phyloP scores from a whole-genome alignment of 495 filamentous ascomycete species.

The Neurospora sp. region DNA sequence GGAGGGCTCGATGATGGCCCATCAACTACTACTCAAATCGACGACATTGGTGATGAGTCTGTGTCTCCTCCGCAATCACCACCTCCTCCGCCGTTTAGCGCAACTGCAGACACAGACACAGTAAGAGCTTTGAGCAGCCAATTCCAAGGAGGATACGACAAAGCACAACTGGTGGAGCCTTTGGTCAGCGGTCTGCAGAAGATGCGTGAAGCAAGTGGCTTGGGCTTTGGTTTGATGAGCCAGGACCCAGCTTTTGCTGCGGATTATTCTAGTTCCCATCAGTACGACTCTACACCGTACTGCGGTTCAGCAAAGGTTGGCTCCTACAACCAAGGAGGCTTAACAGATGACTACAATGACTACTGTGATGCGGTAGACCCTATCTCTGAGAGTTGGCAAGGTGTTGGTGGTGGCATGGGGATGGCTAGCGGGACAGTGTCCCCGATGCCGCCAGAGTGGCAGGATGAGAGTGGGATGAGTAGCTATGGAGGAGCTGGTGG shows the following conservation, averaged over 20 bases:
- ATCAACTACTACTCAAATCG: not conserved
- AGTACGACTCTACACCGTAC: not conserved
- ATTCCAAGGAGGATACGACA: not conserved
- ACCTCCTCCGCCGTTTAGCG: not conserved
- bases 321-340: not conserved
- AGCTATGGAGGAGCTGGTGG: not conserved
- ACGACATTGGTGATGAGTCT: not conserved
- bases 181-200: conserved; percentile 22
- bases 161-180: conserved; percentile 15
- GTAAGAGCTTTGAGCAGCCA: not conserved
- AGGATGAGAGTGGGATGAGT: not conserved
- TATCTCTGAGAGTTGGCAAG: not conserved
- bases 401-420: not conserved
- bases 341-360: not conserved
- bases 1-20: conserved; percentile 3
- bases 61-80: not conserved
- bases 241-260: not conserved
- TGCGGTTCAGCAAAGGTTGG: not conserved
- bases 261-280: not conserved
- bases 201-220: conserved; percentile 15
- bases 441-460: conserved; percentile 1
- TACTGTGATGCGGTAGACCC: not conserved
- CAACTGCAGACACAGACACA: not conserved
- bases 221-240: not conserved
- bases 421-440: not conserved